Evolutionary conservation across 257 asterid species (phyloP).

Genomic region (Jaltomata sinuosa): DNA sequence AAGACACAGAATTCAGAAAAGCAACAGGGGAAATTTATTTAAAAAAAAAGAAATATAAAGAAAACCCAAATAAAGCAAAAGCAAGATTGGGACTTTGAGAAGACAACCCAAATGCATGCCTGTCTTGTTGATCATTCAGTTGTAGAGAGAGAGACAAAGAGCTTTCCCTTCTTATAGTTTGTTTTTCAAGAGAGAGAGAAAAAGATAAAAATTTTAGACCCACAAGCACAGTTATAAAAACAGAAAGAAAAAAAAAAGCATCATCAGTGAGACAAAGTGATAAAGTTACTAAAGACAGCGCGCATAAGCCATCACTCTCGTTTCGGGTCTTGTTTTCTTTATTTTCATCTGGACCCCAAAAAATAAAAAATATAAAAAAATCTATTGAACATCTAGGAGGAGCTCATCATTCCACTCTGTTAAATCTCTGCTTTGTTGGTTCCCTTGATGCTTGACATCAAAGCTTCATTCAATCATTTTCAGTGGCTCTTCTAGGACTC

Average conservation of each 20-base stretch:
- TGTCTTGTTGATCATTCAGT: constrained; percentile 25
- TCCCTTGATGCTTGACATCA: constrained; percentile 87
- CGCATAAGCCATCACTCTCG: neutral
- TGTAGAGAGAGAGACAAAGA: neutral
- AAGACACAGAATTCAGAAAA: constrained; percentile 10
- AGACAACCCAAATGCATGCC: constrained; percentile 50
- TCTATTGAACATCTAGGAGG: neutral
- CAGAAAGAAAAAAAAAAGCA: constrained; percentile 7
- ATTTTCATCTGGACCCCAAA: constrained; percentile 17
- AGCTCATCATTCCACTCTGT: constrained; percentile 54
- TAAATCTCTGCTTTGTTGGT: constrained; percentile 51
- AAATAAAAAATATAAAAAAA: neutral
- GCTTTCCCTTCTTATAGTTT: neutral
- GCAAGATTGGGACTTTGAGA: constrained; percentile 15
- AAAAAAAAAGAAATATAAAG: no score
- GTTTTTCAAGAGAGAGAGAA: constrained; percentile 1
- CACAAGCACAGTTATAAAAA: constrained; percentile 15
- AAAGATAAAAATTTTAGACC: neutral
- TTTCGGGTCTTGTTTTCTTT: constrained; percentile 4
- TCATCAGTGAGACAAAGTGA: neutral
- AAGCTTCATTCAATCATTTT: constrained; percentile 60
- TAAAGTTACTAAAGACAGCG: constrained; percentile 30
- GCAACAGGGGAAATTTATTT: no score
- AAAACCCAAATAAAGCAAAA: constrained; percentile 9
- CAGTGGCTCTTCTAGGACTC: constrained; percentile 13